These are phyloP conservation scores for Cryptococcus wingfieldii DNA, from an alignment of 1,284 basidiomycete species.

Conservation along the genomic window DNA sequence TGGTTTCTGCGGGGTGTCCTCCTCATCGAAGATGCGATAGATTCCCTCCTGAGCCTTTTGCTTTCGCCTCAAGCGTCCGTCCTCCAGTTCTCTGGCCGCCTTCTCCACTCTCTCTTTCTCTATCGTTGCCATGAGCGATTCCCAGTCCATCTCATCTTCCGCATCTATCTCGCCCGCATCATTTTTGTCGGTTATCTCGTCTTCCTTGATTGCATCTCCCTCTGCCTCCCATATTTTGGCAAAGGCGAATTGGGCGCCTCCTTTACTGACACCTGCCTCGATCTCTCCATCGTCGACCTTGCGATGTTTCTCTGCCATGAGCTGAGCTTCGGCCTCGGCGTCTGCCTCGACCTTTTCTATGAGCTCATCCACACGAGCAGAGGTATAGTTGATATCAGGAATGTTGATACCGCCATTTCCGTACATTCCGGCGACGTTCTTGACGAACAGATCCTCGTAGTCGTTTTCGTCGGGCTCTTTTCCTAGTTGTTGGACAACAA, in stretches of 20 bases:
- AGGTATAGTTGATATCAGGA: conserved; percentile 68
- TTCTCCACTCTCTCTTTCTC: conserved; percentile 28
- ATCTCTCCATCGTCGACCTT: conserved; percentile 12
- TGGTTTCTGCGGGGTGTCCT: neutral
- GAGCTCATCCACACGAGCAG: conserved; percentile 72
- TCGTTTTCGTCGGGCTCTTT: conserved; percentile 67
- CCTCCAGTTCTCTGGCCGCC: conserved; percentile 14
- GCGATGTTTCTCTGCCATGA: conserved; percentile 30
- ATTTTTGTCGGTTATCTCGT: conserved; percentile 57
- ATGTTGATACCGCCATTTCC: conserved; percentile 49
- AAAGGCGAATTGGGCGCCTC: conserved; percentile 64
- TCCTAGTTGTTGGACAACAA: conserved; percentile 87
- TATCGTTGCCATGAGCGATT: conserved; percentile 44
- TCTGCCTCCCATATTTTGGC: conserved; percentile 83
- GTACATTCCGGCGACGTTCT: conserved; percentile 75
- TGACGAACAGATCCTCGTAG: conserved; percentile 74
- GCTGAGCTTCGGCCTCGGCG: conserved; percentile 54
- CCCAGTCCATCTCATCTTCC: conserved; percentile 62
- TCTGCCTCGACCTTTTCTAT: conserved; percentile 77
- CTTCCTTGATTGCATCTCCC: conserved; percentile 63
- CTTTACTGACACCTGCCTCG: conserved; percentile 10
- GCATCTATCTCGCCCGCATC: conserved; percentile 29
- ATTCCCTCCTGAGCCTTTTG: conserved; percentile 1
- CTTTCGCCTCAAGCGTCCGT: conserved; percentile 7
- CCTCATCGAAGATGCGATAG: neutral